Conservation (phyloP, 306 rosid species). For the Ceratonia siliqua region DNA sequence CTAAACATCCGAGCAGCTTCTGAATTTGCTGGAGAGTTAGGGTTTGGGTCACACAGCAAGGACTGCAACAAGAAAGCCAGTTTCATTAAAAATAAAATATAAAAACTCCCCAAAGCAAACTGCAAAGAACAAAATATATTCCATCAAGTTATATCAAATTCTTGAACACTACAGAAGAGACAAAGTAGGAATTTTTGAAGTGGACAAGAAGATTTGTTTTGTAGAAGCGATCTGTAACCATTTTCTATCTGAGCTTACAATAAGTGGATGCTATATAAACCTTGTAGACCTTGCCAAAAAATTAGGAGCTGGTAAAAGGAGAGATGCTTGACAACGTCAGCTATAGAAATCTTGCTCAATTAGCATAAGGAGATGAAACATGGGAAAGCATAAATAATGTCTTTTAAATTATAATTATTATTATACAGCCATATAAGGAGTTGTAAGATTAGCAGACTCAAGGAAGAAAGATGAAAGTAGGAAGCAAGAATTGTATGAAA, state of each 20-base stretch:
- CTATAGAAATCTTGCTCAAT: not conserved
- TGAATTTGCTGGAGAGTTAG: constrained; percentile 96
- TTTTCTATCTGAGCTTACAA: not conserved
- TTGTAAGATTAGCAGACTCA: not conserved
- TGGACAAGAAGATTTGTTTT: not conserved
- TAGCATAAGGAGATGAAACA: not conserved
- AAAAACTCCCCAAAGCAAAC: constrained; percentile 15
- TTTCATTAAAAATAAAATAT: constrained; percentile 28
- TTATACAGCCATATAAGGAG: not conserved
- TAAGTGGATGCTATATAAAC: not conserved
- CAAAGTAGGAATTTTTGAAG: not conserved
- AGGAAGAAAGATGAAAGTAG: not conserved
- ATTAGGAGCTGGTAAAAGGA: not conserved
- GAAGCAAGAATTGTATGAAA: not conserved
- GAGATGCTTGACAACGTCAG: not conserved
- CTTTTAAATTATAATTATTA: not conserved
- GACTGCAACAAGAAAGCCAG: constrained; percentile 63
- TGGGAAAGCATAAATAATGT: not conserved
- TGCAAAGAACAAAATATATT: not conserved
- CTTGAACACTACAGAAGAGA: not conserved
- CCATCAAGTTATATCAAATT: not conserved
- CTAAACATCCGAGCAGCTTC: constrained; percentile 99
- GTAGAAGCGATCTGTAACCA: not conserved
- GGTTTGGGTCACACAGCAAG: constrained; percentile 95
- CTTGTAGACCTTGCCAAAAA: not conserved